Base-by-base conservation (phyloP, 441 rosid species). In the Hypseocharis bilobata region DNA sequence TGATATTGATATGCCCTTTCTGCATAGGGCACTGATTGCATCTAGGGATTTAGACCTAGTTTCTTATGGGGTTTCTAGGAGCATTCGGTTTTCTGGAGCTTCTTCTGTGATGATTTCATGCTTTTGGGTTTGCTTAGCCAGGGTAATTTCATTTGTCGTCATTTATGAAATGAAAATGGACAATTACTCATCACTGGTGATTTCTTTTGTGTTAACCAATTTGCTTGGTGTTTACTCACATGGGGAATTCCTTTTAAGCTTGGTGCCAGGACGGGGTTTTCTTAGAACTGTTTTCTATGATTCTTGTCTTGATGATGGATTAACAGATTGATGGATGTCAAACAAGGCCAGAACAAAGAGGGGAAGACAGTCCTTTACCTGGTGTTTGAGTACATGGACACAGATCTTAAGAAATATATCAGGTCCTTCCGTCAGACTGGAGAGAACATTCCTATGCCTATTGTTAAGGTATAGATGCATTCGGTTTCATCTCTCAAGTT, bases 311-410 rank as follows among this genome's bases (percentile, higher is more conserved):
- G 25, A 19, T 4, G 1, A 6, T 40, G 30, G 28, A 10, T 26
- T 13, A 6, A 51, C 67, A 93, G 97, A 67, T 69, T 94, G 80
- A 64, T 91, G 77, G 99, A 94, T 64, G 97, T 94, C 16, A 94
- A 88, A 72, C 97, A 93, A 87, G 91, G 93, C 40, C 77, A 71
- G 69, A 88, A 83, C 74, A 91, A 93, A 67, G 87, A 93, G 73
- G 97, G 96, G 7, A 89, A 84, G 77, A 93, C 96, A 0, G 97
- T 93, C 1, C 83, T 93, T 4, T 93, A 93, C 77, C 75, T 91
- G 66, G 99, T 93, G n/a, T 93, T 93, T 32, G 97, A 93, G 80
- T 94, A 87, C 72, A 81, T 89, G 85, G 99, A 94, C 62, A 87
- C 97, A 13, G 99, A 94, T 69, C 81, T 94, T 57, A 94, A 94